A percentile compares a stretch with the other conserved stretches of the same genome.
Conservation (phyloP, 345 rosid genomes). For the Orychophragmus violaceus region DNA sequence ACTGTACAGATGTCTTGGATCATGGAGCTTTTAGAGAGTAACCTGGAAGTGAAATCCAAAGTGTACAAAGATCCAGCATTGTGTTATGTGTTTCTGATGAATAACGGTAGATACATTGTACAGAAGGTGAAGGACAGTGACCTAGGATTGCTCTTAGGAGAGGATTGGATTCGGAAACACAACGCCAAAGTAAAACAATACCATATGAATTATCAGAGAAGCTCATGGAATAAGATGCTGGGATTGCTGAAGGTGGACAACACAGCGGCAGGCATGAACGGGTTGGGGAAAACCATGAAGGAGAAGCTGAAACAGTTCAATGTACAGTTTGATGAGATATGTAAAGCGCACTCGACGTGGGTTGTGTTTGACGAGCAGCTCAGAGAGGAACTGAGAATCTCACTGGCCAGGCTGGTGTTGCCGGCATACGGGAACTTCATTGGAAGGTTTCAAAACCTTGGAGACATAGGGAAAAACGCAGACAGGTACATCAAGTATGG, state of each 20-base stretch:
- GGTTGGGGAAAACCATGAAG: slow-evolving; percentile 42
- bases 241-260: slow-evolving; percentile 50
- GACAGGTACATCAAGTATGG: slow-evolving; percentile 39
- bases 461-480: slow-evolving; percentile 51
- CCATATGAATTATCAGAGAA: slow-evolving; percentile 48
- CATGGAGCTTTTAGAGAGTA: slow-evolving; percentile 88
- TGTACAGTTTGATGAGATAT: slow-evolving; percentile 43
- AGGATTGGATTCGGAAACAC: slow-evolving; percentile 85
- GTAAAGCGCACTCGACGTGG: slow-evolving; percentile 53
- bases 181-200: slow-evolving; percentile 61
- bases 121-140: slow-evolving; percentile 80
- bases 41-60: slow-evolving; percentile 77
- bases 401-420: slow-evolving; percentile 39
- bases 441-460: slow-evolving; percentile 45
- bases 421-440: slow-evolving; percentile 60
- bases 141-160: slow-evolving; percentile 62
- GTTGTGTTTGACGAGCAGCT: slow-evolving; percentile 62
- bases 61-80: slow-evolving; percentile 60
- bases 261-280: slow-evolving; percentile 32
- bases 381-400: slow-evolving; percentile 49
- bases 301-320: slow-evolving; percentile 62
- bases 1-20: slow-evolving; percentile 79
- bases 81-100: slow-evolving; percentile 73
- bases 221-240: slow-evolving; percentile 67
- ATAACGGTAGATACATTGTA: slow-evolving; percentile 75